phyloP scores from a whole-genome alignment of 768 basidiomycete genomes.

The Lanmaoa pseudosensibilis region DNA sequence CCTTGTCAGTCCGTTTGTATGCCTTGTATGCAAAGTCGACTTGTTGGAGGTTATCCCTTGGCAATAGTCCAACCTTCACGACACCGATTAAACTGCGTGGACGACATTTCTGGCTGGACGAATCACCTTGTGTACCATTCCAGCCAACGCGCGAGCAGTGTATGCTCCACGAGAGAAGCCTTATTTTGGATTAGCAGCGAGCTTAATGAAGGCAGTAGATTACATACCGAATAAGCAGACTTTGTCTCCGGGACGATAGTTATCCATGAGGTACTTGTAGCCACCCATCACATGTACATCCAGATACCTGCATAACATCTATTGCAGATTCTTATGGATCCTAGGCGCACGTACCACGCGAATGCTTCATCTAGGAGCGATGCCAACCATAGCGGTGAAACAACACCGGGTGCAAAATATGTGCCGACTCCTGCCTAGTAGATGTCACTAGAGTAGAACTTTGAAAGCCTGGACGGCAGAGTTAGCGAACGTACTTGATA shows the following conservation, averaged over 20 bases:
- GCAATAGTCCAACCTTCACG: slow-evolving; percentile 66
- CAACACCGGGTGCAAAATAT: slow-evolving; percentile 62
- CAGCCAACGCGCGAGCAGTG: slow-evolving; percentile 70
- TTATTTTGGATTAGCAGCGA: slow-evolving; percentile 27
- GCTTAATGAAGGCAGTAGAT: background rate
- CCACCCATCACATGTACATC: slow-evolving; percentile 72
- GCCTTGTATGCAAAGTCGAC: slow-evolving; percentile 74
- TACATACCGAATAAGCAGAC: slow-evolving; percentile 68
- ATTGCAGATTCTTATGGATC: background rate
- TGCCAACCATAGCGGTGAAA: slow-evolving; percentile 61
- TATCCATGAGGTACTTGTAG: slow-evolving; percentile 78
- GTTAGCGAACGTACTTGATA: slow-evolving; percentile 57
- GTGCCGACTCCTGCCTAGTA: slow-evolving; percentile 49
- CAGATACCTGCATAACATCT: slow-evolving; percentile 52
- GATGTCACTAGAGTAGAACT: background rate
- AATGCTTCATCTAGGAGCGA: slow-evolving; percentile 65
- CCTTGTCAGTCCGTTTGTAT: slow-evolving; percentile 53
- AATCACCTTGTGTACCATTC: slow-evolving; percentile 66
- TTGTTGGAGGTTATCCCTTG: slow-evolving; percentile 66
- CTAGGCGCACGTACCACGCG: slow-evolving; percentile 54
- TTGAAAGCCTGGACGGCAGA: background rate
- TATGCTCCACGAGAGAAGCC: slow-evolving; percentile 78
- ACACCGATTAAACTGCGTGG: background rate
- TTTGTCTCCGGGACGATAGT: slow-evolving; percentile 69
- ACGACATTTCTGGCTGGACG: background rate